Conservation (phyloP, 1,284 basidiomycete genomes). For the Binderoboletus segoi region DNA sequence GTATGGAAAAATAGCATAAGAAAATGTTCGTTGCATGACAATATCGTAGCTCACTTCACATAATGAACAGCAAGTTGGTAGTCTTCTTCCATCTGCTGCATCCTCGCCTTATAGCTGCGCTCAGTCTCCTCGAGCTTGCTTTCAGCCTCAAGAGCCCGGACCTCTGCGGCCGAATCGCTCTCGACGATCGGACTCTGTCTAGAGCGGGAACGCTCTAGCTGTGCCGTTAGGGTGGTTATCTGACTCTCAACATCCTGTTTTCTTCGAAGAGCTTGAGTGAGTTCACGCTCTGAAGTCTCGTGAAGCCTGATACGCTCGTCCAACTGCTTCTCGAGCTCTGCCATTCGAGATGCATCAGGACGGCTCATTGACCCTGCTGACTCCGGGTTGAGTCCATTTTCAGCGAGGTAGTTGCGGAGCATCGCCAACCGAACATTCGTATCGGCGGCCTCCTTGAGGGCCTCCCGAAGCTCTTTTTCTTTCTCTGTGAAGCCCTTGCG, state of each 20-base stretch:
- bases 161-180: slow-evolving; percentile 48
- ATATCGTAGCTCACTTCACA: slow-evolving; percentile 70
- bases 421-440: slow-evolving; percentile 77
- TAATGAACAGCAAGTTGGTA: slow-evolving; percentile 93
- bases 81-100: slow-evolving; percentile 90
- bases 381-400: slow-evolving; percentile 81
- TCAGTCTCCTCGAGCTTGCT: slow-evolving; percentile 80
- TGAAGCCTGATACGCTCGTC: slow-evolving; percentile 72
- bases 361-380: slow-evolving; percentile 56
- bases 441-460: slow-evolving; percentile 70
- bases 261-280: slow-evolving; percentile 62
- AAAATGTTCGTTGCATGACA: slow-evolving; percentile 6
- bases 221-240: slow-evolving; percentile 59
- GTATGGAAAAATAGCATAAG: slow-evolving; percentile 30
- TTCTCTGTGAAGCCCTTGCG: slow-evolving; percentile 70
- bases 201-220: slow-evolving; percentile 67
- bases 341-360: slow-evolving; percentile 51
- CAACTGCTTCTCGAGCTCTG: slow-evolving; percentile 76
- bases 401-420: slow-evolving; percentile 85
- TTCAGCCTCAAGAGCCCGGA: slow-evolving; percentile 67
- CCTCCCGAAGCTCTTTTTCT: slow-evolving; percentile 72
- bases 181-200: slow-evolving; percentile 49
- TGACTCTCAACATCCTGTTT: slow-evolving; percentile 77
- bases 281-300: slow-evolving; percentile 73
- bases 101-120: slow-evolving; percentile 69